Evolutionary conservation across 441 rosid genomes (phyloP).

Genomic region (Corymbia calophylla): DNA sequence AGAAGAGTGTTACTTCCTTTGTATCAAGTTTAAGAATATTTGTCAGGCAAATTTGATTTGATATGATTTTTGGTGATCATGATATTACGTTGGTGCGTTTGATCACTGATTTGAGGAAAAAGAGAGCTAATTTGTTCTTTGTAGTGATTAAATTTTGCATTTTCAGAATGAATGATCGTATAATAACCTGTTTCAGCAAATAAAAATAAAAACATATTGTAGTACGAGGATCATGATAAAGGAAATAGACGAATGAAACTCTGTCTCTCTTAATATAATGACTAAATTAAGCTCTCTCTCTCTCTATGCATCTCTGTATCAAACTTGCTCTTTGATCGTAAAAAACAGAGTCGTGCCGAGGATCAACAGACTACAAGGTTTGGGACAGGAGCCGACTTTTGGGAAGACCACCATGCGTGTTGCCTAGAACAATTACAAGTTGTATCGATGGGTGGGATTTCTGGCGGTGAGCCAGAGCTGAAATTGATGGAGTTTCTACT

Average conservation of each 20-base stretch:
- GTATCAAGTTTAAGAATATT: neutral
- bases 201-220: too few species aligned
- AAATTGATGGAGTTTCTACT: neutral
- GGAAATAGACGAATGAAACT: neutral
- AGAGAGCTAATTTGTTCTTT: neutral
- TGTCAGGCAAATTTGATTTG: neutral
- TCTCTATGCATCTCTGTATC: neutral
- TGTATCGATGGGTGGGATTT: neutral
- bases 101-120: neutral
- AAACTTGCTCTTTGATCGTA: neutral
- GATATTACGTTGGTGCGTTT: neutral
- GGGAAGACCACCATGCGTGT: neutral
- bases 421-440: neutral
- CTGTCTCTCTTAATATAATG: neutral
- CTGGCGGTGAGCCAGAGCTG: neutral
- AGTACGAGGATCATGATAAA: neutral
- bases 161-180: neutral
- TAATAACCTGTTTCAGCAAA: neutral
- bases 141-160: neutral
- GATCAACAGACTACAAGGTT: neutral
- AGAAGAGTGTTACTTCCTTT: neutral
- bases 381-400: neutral
- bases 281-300: neutral
- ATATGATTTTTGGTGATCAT: neutral
- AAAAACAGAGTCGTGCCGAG: neutral